Base-by-base conservation (phyloP, 139 green algal species). In the Trebouxia sp. region DNA sequence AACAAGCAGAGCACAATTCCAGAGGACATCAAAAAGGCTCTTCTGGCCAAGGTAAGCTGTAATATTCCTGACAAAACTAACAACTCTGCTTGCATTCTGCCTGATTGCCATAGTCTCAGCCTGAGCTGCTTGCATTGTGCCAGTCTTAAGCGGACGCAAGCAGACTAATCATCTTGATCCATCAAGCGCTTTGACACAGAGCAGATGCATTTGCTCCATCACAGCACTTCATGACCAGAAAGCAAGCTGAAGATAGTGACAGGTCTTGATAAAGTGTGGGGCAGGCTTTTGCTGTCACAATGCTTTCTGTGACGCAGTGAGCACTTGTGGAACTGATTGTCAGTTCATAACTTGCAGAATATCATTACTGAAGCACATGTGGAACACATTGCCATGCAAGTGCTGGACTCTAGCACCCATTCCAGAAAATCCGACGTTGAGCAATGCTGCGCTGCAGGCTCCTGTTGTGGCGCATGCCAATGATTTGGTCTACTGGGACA, bases 401-500 rank as follows among this genome's bases (percentile, higher is more conserved):
- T 39, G n/a, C 56, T 69, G 0, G 24, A 69, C 30, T 20, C 24
- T 26, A 39, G 0, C 24, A 39, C n/a, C n/a, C n/a, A n/a, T n/a
- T n/a, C n/a, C n/a, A n/a, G n/a, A n/a, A n/a, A n/a, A n/a, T n/a
- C n/a, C n/a, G n/a, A n/a, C 14, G 14, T 58, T 58, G 12, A n/a
- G n/a, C n/a, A n/a, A n/a, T n/a, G n/a, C n/a, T n/a, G n/a, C n/a
- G n/a, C 6, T 80, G 76, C 84, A 88, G 84, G 87, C 87, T 1
- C 87, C 87, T 30, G 65, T 83, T 48, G 45, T 90, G 12, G 79
- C 87, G 47, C 41, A 51, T 28, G 86, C 82, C 7, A 8, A 39
- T 3, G 75, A 87, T 67, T 76, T 85, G 32, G 47, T 51, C 11
- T 86, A 85, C 39, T 90, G 87, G 87, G 87, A 90, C 69, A 82